phyloP scores from a whole-genome alignment of 148 eudicot species.

The Polygonum maritimum region DNA sequence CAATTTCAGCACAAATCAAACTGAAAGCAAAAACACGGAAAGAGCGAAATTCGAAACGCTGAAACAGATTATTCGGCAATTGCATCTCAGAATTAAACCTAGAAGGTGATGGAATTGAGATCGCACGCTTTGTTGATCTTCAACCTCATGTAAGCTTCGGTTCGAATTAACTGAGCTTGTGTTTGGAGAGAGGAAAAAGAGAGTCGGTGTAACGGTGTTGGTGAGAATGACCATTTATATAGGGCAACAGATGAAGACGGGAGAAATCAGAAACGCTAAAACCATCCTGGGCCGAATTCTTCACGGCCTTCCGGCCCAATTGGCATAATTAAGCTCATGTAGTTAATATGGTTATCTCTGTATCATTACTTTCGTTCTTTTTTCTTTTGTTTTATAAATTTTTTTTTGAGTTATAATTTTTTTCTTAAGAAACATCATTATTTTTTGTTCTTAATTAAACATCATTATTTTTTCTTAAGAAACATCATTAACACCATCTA shows the following conservation, averaged over 20 bases:
- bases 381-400: too few relatives aligned
- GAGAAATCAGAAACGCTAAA: neutral
- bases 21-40: neutral
- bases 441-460: too few relatives aligned
- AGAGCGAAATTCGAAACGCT: neutral
- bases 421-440: too few relatives aligned
- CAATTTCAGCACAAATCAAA: neutral
- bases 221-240: neutral
- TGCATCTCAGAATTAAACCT: slow-evolving; percentile 29
- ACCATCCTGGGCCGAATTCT: neutral
- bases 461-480: too few relatives aligned
- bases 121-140: slow-evolving; percentile 92
- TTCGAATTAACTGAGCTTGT: neutral
- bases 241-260: neutral
- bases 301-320: neutral
- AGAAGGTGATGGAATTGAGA: slow-evolving; percentile 78
- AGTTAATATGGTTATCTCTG: neutral
- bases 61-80: neutral
- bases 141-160: slow-evolving; percentile 45
- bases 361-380: too few relatives aligned
- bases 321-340: neutral
- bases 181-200: neutral
- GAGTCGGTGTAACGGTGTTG: neutral
- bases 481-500: too few relatives aligned
- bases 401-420: too few relatives aligned